Evolutionary conservation across 805 yeast species (phyloP).

Genomic region (Suhomyces sp.): DNA sequence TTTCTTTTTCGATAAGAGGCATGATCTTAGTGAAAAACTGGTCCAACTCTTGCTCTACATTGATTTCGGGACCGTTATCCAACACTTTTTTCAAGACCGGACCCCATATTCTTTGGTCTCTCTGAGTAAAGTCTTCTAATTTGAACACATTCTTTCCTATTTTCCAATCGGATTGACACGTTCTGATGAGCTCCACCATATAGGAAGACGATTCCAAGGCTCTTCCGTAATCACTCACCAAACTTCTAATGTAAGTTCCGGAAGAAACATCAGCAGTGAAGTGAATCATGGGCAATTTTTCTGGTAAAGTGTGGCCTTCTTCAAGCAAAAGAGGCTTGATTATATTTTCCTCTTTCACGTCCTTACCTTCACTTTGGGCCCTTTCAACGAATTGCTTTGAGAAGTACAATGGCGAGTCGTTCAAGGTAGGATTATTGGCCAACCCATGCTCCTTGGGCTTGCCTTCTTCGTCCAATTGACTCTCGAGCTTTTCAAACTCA

Average conservation of each 20-base stretch:
- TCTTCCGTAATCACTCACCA: conserved; percentile 84
- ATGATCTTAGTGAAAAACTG: conserved; percentile 2
- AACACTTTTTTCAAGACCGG: conserved; percentile 57
- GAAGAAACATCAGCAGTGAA: conserved; percentile 81
- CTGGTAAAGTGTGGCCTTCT: conserved; percentile 38
- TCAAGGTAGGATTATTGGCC: conserved; percentile 52
- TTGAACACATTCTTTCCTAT: conserved; percentile 67
- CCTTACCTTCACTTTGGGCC: conserved; percentile 35
- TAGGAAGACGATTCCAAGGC: conserved; percentile 78
- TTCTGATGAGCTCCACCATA: conserved; percentile 79
- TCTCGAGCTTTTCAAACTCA: conserved; percentile 43
- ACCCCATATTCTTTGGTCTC: conserved; percentile 68
- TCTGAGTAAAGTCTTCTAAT: conserved; percentile 59
- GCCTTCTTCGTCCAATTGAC: conserved; percentile 49
- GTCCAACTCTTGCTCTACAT: conserved; percentile 24
- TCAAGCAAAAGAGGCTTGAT: conserved; percentile 39
- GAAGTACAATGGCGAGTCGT: conserved; percentile 60
- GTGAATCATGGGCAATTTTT: conserved; percentile 66
- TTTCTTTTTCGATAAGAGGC: conserved; percentile 8
- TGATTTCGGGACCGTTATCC: conserved; percentile 27
- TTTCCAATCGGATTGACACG: conserved; percentile 81
- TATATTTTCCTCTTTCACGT: conserved; percentile 25
- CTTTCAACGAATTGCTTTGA: conserved; percentile 52
- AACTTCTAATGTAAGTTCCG: conserved; percentile 90
- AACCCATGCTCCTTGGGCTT: conserved; percentile 43